Base-by-base conservation (phyloP, 768 basidiomycete genomes). In the Auriculariales sp. region DNA sequence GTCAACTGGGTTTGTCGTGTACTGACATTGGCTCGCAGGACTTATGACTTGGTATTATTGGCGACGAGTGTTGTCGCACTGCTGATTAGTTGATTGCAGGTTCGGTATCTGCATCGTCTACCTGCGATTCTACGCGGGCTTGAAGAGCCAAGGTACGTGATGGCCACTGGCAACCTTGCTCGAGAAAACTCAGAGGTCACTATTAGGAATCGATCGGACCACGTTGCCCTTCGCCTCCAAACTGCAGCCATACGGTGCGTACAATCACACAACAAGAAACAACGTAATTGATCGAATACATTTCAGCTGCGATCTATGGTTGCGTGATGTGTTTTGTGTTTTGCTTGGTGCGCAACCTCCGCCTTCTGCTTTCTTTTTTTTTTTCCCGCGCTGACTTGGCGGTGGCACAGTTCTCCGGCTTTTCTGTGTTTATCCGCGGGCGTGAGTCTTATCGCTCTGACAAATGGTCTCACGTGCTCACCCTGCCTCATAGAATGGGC, bases 121-220 rank as follows among this genome's bases (percentile, higher is more conserved):
- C 60, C 54, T 87, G 49, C 82, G 92, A 45, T 97, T 95, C 73
- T 73, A 89, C 63, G 62, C 71, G n/a, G 94, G 91, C 51, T 59
- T 84, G 67, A 81, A 82, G 61, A 77, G 60, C 2, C 94, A 97
- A 61, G 87, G 39, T 44, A 11, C 17, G 39, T 24, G 19, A 10
- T 25, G 5, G 22, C 3, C 3, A n/a, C n/a, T 15, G n/a, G 7
- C 19, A 22, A 25, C 12, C 1, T 9, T 10, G 15, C 39, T 19
- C 15, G 19, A 10, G 14, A 24, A 15, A 7, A 15, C 7, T 22
- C 10, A 44, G 22, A 22, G 19, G 15, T 5, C 11, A 24, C 6
- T 7, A 19, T 19, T 11, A 44, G 39, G 87, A 10, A 75, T 82
- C 57, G 73, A 84, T 58, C 74, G 93, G 42, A 65, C 49, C 12